Conservation (phyloP, 108 stramenopile genomes). For the Skeletonema grethae region DNA sequence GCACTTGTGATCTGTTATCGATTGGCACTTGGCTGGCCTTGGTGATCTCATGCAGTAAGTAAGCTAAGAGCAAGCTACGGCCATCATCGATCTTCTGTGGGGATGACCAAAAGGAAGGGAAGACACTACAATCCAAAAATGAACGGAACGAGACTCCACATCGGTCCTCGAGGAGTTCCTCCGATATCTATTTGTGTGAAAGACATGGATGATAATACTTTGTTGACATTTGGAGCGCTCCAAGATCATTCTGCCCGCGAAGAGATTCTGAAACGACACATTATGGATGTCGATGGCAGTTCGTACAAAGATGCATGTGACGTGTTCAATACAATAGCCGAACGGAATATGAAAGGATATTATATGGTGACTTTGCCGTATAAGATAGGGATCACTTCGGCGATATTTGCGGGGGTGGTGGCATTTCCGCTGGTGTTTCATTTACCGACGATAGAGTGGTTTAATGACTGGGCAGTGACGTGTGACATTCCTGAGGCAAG, state of each 20-base stretch:
- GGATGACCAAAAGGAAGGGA: too few relatives aligned
- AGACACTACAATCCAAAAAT: background rate
- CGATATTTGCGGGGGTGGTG: conserved; percentile 12
- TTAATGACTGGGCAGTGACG: conserved; percentile 43
- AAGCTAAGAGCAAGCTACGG: too few relatives aligned
- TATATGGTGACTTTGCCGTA: conserved; percentile 5
- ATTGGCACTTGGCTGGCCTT: too few relatives aligned
- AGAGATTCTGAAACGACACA: conserved; percentile 66
- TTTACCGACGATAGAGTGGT: conserved; percentile 34
- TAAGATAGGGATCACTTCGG: conserved; percentile 1
- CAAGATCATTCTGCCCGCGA: conserved; percentile 46
- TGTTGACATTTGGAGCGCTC: conserved; percentile 57
- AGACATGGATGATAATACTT: conserved; percentile 62
- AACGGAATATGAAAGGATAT: background rate
- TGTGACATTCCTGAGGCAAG: conserved; percentile 32
- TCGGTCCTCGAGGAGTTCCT: background rate
- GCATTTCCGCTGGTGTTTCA: conserved; percentile 39
- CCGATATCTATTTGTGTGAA: background rate
- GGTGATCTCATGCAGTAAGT: too few relatives aligned
- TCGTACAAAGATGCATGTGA: conserved; percentile 45
- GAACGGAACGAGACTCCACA: background rate
- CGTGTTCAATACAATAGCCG: conserved; percentile 14
- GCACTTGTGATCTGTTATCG: too few relatives aligned
- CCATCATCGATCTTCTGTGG: too few relatives aligned
- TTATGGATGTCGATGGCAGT: conserved; percentile 59